These are phyloP conservation scores for Echinosophora koreensis DNA, from an alignment of 306 rosid genomes.

Conservation along the genomic window DNA sequence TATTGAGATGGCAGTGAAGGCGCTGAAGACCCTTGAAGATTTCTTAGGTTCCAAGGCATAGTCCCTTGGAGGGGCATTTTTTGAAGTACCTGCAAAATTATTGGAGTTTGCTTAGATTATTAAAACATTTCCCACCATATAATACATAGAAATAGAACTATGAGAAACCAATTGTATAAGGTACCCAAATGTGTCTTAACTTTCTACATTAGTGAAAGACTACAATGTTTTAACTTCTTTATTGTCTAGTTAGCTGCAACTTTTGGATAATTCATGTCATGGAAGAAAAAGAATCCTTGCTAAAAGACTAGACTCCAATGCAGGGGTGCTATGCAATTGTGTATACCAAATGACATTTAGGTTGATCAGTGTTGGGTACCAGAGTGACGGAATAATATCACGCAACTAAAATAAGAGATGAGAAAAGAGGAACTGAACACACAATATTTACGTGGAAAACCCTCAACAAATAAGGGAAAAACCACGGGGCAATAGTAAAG, in stretches of 20 bases:
- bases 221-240: neutral
- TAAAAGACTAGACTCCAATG: neutral
- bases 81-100: constrained; percentile 59
- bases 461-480: no score
- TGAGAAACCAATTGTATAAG: neutral
- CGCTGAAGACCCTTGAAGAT: constrained; percentile 67
- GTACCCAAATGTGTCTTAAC: neutral
- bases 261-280: neutral
- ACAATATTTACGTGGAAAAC: no score
- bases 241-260: neutral
- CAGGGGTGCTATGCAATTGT: neutral
- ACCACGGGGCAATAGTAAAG: no score
- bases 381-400: no score
- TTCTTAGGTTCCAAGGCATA: constrained; percentile 69
- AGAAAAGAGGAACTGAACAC: no score
- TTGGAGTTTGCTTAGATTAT: neutral
- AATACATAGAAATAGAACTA: neutral
- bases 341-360: no score
- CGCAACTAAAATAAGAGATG: no score
- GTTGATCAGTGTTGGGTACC: no score
- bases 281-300: neutral
- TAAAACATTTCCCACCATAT: neutral
- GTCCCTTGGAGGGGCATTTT: constrained; percentile 63
- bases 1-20: constrained; percentile 92
- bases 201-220: neutral